Evolutionary conservation across 2,329 filamentous ascomycete genomes (phyloP).

Genomic region (Hypoxylon sp.): DNA sequence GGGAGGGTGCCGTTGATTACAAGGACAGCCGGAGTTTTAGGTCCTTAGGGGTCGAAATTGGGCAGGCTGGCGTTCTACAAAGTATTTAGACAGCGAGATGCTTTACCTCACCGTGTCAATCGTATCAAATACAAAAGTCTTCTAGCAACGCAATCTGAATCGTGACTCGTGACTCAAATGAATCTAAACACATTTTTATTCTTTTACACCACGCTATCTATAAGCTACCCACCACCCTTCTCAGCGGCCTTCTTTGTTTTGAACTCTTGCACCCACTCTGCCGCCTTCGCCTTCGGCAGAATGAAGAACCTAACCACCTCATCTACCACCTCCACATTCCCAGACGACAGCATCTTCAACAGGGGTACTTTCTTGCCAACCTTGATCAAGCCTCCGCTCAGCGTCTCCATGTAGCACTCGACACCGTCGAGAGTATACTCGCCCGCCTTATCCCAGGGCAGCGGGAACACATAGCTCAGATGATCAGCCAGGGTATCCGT

Average conservation of each 20-base stretch:
- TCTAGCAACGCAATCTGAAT: neutral
- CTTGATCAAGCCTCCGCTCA: slow-evolving; percentile 84
- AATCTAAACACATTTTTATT: slow-evolving; percentile 10
- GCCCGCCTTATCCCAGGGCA: slow-evolving; percentile 83
- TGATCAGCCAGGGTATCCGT: slow-evolving; percentile 82
- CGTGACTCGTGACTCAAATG: too few species aligned
- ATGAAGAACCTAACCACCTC: slow-evolving; percentile 87
- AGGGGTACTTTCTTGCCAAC: slow-evolving; percentile 87
- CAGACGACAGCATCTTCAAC: slow-evolving; percentile 79
- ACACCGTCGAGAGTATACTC: slow-evolving; percentile 78
- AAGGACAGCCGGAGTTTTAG: slow-evolving; percentile 23
- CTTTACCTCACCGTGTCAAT: slow-evolving; percentile 12
- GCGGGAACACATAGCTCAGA: slow-evolving; percentile 85
- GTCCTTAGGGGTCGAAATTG: slow-evolving; percentile 19
- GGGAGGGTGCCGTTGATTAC: slow-evolving; percentile 19
- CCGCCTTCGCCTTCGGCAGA: slow-evolving; percentile 78
- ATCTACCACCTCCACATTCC: slow-evolving; percentile 89
- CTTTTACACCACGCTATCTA: slow-evolving; percentile 23
- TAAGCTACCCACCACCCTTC: slow-evolving; percentile 52
- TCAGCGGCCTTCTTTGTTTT: slow-evolving; percentile 79
- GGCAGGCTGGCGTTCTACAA: slow-evolving; percentile 29
- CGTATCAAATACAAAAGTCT: slow-evolving; percentile 19
- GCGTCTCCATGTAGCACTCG: slow-evolving; percentile 92
- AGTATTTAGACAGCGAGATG: slow-evolving; percentile 23
- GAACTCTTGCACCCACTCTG: slow-evolving; percentile 85